Evolutionary conservation across 1,139 yeast genomes (phyloP).

Genomic region (Taphrina betulina): DNA sequence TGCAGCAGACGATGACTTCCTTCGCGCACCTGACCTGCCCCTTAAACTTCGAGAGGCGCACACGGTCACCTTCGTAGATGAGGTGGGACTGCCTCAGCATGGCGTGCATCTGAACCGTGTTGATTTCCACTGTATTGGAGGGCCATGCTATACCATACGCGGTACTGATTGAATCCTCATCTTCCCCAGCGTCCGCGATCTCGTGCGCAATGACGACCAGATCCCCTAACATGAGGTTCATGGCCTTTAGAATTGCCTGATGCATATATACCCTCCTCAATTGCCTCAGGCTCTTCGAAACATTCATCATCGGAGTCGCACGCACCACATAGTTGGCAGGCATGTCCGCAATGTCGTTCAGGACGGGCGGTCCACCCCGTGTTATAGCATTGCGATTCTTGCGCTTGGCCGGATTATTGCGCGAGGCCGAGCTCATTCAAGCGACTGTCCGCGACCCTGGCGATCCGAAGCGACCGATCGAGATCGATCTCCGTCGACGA

Average conservation of each 20-base stretch:
- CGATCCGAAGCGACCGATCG: no score
- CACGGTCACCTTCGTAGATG: constrained; percentile 33
- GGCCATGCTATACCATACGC: constrained; percentile 30
- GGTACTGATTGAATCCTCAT: constrained; percentile 19
- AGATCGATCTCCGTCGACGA: no score
- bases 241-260: constrained; percentile 22
- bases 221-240: constrained; percentile 15
- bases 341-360: constrained; percentile 4
- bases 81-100: constrained; percentile 27
- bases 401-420: constrained; percentile 13
- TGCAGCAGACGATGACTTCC: constrained; percentile 22
- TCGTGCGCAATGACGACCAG: constrained; percentile 26
- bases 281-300: constrained; percentile 20
- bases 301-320: constrained; percentile 1
- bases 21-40: constrained; percentile 2
- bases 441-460: background rate
- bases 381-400: background rate
- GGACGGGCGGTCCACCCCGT: background rate
- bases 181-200: constrained; percentile 14
- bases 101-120: constrained; percentile 20
- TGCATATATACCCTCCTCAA: constrained; percentile 23
- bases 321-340: constrained; percentile 10
- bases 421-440: constrained; percentile 11
- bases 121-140: constrained; percentile 7
- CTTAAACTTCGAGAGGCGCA: constrained; percentile 22